These are phyloP conservation scores for Stentor roeselii DNA, from an alignment of 73 alveolate genomes.

Conservation along the genomic window DNA sequence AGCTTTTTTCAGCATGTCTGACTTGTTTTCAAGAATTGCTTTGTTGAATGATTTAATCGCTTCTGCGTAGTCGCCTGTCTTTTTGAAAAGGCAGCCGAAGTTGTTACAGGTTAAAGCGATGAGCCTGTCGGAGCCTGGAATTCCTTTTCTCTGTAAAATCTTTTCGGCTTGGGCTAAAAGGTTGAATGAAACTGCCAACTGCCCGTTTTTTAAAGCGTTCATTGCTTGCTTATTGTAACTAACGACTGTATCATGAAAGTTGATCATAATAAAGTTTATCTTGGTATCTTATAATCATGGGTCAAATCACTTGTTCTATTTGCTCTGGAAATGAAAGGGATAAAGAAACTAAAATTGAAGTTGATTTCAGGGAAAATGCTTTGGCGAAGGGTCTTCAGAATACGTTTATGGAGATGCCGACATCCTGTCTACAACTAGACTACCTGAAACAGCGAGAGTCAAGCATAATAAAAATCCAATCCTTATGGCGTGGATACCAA, in stretches of 20 bases:
- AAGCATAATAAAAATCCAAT: no score
- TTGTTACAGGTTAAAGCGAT: neutral
- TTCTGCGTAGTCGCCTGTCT: neutral
- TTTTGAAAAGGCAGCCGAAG: neutral
- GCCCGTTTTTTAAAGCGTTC: neutral
- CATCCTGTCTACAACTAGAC: no score
- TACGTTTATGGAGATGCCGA: no score
- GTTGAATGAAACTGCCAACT: neutral
- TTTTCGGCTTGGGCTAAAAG: neutral
- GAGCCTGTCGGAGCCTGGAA: neutral
- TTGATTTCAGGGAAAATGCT: no score
- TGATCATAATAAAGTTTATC: no score
- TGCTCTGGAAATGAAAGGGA: no score
- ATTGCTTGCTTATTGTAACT: neutral
- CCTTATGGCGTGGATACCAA: no score
- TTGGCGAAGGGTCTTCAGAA: no score
- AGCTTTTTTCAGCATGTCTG: neutral
- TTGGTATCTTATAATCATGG: no score
- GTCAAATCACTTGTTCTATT: no score
- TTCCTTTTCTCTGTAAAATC: neutral
- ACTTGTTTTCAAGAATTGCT: neutral
- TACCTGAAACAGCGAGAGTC: no score
- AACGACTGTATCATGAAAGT: neutral
- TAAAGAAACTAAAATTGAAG: no score
- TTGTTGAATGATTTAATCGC: neutral